Evolutionary conservation across 805 yeast species (phyloP).

Genomic region (Helenozyma baotianmanensis): DNA sequence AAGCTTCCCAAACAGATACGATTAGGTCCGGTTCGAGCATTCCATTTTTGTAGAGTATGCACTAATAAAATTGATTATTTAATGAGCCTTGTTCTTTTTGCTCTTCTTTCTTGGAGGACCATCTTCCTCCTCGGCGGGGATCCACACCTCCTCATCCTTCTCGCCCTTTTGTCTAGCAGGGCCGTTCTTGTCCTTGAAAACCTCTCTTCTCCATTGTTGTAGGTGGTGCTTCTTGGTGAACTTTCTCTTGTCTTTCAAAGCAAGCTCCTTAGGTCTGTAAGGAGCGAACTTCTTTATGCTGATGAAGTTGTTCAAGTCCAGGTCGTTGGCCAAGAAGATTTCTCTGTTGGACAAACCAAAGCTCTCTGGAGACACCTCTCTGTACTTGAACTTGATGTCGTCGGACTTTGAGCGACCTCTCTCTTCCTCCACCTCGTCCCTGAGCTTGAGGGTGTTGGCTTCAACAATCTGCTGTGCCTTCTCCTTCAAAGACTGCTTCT

Average conservation of each 20-base stretch:
- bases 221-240: constrained; percentile 77
- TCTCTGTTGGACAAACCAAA: constrained; percentile 85
- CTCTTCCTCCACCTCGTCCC: constrained; percentile 62
- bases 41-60: constrained; percentile 2
- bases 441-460: constrained; percentile 56
- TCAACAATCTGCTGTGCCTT: constrained; percentile 79
- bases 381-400: constrained; percentile 66
- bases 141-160: constrained; percentile 35
- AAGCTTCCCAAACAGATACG: constrained; percentile 36
- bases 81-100: constrained; percentile 3
- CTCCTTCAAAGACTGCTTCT: constrained; percentile 55
- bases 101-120: constrained; percentile 5
- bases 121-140: constrained; percentile 24
- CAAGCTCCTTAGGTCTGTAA: constrained; percentile 70
- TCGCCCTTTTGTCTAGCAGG: constrained; percentile 30
- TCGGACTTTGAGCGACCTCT: constrained; percentile 49
- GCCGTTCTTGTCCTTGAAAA: constrained; percentile 62
- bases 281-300: constrained; percentile 94
- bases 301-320: constrained; percentile 74
- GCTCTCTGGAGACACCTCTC: constrained; percentile 93
- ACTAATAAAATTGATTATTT: not conserved
- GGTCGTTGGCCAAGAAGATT: constrained; percentile 85
- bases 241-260: constrained; percentile 76
- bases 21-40: constrained; percentile 12
- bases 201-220: constrained; percentile 85